Conservation (phyloP, 306 rosid species). For the Sindora glabra region DNA sequence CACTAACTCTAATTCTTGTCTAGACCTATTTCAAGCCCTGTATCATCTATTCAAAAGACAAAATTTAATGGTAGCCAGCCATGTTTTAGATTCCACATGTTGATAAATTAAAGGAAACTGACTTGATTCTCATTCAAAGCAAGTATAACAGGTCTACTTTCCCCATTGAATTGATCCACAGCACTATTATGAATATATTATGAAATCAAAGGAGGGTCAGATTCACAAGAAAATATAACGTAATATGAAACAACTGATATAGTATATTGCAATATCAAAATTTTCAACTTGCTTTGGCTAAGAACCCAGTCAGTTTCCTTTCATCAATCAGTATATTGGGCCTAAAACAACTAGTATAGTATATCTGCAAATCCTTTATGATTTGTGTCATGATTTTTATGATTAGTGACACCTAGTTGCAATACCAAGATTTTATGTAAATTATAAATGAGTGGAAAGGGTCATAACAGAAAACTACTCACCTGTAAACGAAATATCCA, state of each 20-base stretch:
- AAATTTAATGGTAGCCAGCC: background rate
- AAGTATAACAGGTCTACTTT: slow-evolving; percentile 72
- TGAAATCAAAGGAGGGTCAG: slow-evolving; percentile 14
- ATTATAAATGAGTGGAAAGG: background rate
- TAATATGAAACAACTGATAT: background rate
- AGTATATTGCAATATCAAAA: too few species aligned
- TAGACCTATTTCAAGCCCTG: slow-evolving; percentile 77
- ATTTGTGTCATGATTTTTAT: background rate
- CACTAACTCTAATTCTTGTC: slow-evolving; percentile 78
- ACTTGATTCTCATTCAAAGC: slow-evolving; percentile 80
- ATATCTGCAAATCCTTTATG: too few species aligned
- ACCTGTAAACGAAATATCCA: slow-evolving; percentile 91
- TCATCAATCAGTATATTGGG: too few species aligned
- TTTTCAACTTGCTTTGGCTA: too few species aligned
- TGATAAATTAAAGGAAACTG: slow-evolving; percentile 16
- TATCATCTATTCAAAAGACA: slow-evolving; percentile 50
- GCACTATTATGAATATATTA: slow-evolving; percentile 42
- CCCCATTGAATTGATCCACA: slow-evolving; percentile 90
- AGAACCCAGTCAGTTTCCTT: too few species aligned
- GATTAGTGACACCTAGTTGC: background rate
- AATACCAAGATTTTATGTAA: background rate
- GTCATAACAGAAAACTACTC: slow-evolving; percentile 33
- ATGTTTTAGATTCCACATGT: background rate
- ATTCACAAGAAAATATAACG: slow-evolving; percentile 1
- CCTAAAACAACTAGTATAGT: too few species aligned